Conservation (phyloP, 1,139 yeast species). For the Blastobotrys indianensis region DNA sequence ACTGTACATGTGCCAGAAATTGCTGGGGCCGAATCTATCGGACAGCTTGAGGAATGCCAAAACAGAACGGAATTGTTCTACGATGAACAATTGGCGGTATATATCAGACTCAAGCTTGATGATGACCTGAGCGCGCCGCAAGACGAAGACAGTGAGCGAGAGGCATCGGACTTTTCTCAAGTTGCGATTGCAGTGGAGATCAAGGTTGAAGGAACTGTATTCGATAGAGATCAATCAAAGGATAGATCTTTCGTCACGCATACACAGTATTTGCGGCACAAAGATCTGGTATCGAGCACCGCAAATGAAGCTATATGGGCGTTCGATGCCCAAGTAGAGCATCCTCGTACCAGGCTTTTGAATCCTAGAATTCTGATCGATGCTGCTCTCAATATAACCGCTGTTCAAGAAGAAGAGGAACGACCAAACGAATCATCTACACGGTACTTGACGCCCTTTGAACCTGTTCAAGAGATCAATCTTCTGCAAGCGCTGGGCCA, state of each 20-base stretch:
- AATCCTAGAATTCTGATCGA: slow-evolving; percentile 22
- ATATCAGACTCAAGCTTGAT: slow-evolving; percentile 14
- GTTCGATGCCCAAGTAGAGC: slow-evolving; percentile 23
- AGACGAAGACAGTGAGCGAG: neutral
- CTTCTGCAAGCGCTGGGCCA: slow-evolving; percentile 22
- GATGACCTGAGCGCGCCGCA: slow-evolving; percentile 1
- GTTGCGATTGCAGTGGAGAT: slow-evolving; percentile 17
- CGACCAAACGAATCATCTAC: slow-evolving; percentile 3
- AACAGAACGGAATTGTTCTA: slow-evolving; percentile 17
- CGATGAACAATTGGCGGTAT: slow-evolving; percentile 22
- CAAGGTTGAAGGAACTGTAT: slow-evolving; percentile 15
- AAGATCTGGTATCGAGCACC: slow-evolving; percentile 11
- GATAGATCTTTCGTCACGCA: slow-evolving; percentile 15
- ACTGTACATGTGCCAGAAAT: slow-evolving; percentile 9
- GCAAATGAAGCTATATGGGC: slow-evolving; percentile 23
- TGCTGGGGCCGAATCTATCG: neutral
- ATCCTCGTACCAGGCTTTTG: slow-evolving; percentile 26
- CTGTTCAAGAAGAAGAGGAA: slow-evolving; percentile 1
- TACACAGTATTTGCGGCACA: slow-evolving; percentile 15
- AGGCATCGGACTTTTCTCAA: slow-evolving; percentile 7
- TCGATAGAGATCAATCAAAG: slow-evolving; percentile 4
- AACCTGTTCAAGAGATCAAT: slow-evolving; percentile 22
- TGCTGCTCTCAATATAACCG: slow-evolving; percentile 15
- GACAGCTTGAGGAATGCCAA: neutral
- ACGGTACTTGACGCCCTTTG: slow-evolving; percentile 18